Base-by-base conservation (phyloP, 768 basidiomycete genomes). In the Phaeotremella skinneri region DNA sequence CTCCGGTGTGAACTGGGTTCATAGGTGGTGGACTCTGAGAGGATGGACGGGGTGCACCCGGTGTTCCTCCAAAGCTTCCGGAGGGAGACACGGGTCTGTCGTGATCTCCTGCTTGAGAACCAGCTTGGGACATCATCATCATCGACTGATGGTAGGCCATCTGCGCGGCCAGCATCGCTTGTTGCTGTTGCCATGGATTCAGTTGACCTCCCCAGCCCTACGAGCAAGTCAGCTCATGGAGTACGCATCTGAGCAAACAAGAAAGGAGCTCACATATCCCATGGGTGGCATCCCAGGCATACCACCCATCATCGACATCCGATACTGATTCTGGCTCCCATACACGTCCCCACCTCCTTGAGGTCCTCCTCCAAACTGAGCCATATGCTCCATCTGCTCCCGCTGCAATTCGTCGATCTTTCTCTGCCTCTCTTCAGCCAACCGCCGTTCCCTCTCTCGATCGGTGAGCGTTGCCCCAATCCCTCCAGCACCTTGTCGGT, bases 381-480 rank as follows among this genome's bases (percentile, higher is more conserved):
- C 86, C 83, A 90, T 88, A 74, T 93, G 89, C 69, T 96, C 91
- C 54, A 92, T 80, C 69, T 94, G 92, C 76, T 89, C 86, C 43
- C 87, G 83, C 71, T 94, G 91, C 55, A 88, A 82, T 21, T 92
- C 91, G 75, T 97, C 92, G 62, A 93, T 85, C 76, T 92, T 87
- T 57, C 94, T 84, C 73, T 94, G 91, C 50, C 92, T 82, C 66
- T 93, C 90, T 78, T 98, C 94, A 5, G 90, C 93, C 32, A 91
- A 62, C 31, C 94, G 83, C 75, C 89, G 88, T 70, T 98, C 93
- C 42, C 93, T 84, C 78, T 98, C 94, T 32, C 91, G 85, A 79
- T 98, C 93, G 0, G 96, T 98, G 68, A 99, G 79, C 1, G 91
- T 84, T 25, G 93, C 92, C 51, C 94, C 96, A 17, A 98, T 85